phyloP scores from a whole-genome alignment of 2,329 filamentous ascomycete species.

The Ilyonectria sp. region DNA sequence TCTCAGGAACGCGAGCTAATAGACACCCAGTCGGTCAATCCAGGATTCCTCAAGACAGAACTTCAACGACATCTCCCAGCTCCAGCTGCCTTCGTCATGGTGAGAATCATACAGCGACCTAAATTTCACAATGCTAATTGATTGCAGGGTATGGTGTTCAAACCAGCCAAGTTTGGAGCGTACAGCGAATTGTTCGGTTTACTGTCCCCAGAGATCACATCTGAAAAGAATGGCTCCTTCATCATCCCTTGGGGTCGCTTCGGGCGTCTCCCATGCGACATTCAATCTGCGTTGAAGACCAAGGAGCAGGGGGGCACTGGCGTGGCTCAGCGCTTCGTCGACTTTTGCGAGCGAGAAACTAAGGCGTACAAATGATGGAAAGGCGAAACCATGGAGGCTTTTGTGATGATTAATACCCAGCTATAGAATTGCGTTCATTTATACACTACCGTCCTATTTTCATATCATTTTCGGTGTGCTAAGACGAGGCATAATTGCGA shows the following conservation, averaged over 20 bases:
- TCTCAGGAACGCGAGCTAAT: conserved; percentile 6
- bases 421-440: neutral
- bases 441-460: neutral
- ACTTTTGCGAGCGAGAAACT: conserved; percentile 37
- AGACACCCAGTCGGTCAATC: conserved; percentile 33
- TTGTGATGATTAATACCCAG: neutral
- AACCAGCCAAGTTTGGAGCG: conserved; percentile 37
- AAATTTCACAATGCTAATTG: neutral
- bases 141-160: conserved; percentile 36
- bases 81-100: conserved; percentile 38
- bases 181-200: conserved; percentile 42
- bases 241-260: conserved; percentile 38
- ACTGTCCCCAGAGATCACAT: conserved; percentile 35
- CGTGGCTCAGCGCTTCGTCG: conserved; percentile 23
- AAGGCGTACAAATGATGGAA: conserved; percentile 9
- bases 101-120: neutral
- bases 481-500: neutral
- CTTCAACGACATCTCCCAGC: conserved; percentile 38
- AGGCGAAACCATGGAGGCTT: neutral
- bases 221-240: conserved; percentile 33
- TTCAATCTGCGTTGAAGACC: conserved; percentile 30
- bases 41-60: conserved; percentile 40
- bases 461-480: neutral
- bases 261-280: conserved; percentile 32
- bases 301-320: conserved; percentile 26